These are phyloP conservation scores for Mycotypha africana DNA, from an alignment of 371 early-diverging fungal genomes.

Conservation along the genomic window DNA sequence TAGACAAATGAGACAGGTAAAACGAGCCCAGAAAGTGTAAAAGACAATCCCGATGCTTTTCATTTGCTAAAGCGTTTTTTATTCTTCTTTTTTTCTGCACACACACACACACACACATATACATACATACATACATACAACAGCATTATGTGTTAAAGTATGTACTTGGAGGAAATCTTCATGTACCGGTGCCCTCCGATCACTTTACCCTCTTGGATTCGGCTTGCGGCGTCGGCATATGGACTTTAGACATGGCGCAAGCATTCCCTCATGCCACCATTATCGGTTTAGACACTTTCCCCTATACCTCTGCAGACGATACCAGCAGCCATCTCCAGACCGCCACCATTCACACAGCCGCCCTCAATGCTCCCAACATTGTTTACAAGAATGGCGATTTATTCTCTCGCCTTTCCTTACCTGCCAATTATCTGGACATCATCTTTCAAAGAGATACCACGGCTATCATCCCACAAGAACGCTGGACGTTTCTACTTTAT, in stretches of 20 bases:
- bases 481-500: constrained; percentile 31
- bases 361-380: constrained; percentile 11
- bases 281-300: constrained; percentile 15
- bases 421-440: constrained; percentile 47
- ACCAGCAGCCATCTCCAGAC: neutral
- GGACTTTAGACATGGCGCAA: constrained; percentile 24
- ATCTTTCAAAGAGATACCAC: constrained; percentile 52
- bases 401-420: constrained; percentile 14
- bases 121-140: neutral
- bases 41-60: neutral
- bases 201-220: constrained; percentile 9
- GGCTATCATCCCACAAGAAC: constrained; percentile 30
- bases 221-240: constrained; percentile 23
- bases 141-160: constrained; percentile 26
- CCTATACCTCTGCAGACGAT: neutral
- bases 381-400: constrained; percentile 22
- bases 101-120: neutral
- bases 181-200: constrained; percentile 10
- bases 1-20: constrained; percentile 25
- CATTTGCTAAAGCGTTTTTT: neutral
- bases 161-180: constrained; percentile 17
- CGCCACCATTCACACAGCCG: neutral
- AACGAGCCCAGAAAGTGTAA: no score
- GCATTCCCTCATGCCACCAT: constrained; percentile 20
- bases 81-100: neutral